phyloP scores from a whole-genome alignment of 148 eudicot species.

The Vaccinium corymbosum region DNA sequence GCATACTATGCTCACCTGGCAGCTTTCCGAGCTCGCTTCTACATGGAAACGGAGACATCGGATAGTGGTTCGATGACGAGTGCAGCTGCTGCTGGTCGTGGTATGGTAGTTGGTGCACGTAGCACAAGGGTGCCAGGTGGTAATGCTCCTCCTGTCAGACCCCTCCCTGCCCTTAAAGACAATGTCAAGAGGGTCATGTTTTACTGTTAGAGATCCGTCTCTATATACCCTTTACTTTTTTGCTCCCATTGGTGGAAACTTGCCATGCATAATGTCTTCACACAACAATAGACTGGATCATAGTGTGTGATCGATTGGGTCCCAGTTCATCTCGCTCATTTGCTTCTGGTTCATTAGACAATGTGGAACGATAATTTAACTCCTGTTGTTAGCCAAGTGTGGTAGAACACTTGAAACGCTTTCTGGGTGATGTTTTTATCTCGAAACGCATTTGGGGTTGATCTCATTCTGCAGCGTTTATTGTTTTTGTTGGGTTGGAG shows the following conservation, averaged over 20 bases:
- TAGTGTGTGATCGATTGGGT: neutral
- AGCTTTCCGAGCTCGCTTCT: constrained; percentile 72
- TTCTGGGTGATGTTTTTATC: neutral
- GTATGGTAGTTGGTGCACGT: constrained; percentile 33
- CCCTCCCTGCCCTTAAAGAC: constrained; percentile 67
- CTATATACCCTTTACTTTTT: neutral
- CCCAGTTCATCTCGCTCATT: neutral
- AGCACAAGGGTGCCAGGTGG: constrained; percentile 42
- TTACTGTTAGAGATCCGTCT: constrained; percentile 33
- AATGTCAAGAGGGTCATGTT: constrained; percentile 72
- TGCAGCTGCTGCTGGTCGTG: constrained; percentile 42
- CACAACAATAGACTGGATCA: neutral
- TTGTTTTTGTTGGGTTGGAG: neutral
- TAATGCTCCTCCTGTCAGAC: constrained; percentile 59
- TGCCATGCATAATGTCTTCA: neutral
- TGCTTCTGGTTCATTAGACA: neutral
- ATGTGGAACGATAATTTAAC: neutral
- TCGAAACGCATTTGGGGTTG: neutral
- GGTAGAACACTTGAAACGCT: neutral
- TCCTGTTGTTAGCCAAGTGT: neutral
- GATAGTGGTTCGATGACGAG: constrained; percentile 63
- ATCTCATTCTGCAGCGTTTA: neutral
- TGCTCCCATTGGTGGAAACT: neutral
- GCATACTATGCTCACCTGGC: constrained; percentile 82
- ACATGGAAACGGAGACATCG: constrained; percentile 68